A percentile compares a stretch with the other conserved stretches of the same genome.
Evolutionary conservation across 2,329 filamentous ascomycete genomes (phyloP).

Genomic region (Sphaceloma murrayae): DNA sequence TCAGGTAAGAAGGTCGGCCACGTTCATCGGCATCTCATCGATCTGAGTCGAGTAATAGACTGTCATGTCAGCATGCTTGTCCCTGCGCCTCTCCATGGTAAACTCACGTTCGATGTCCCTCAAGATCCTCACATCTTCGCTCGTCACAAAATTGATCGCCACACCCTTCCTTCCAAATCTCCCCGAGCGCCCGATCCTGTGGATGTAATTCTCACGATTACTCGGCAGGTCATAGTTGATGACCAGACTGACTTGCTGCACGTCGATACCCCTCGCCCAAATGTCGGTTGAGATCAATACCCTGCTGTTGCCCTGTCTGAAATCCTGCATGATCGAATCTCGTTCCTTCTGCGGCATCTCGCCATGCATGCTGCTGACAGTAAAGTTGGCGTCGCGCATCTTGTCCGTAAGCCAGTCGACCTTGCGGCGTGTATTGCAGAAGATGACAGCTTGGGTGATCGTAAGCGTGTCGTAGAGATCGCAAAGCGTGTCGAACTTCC

Average conservation of each 20-base stretch:
- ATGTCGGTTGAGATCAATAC: slow-evolving; percentile 97
- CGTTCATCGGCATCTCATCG: slow-evolving; percentile 97
- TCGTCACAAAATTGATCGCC: slow-evolving; percentile 98
- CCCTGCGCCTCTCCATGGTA: background rate
- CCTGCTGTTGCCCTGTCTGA: slow-evolving; percentile 89
- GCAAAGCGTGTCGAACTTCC: slow-evolving; percentile 98
- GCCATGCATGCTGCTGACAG: slow-evolving; percentile 96
- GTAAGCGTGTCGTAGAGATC: slow-evolving; percentile 98
- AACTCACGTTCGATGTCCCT: slow-evolving; percentile 84
- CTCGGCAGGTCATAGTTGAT: slow-evolving; percentile 98
- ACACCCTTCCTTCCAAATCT: slow-evolving; percentile 97
- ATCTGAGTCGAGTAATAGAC: slow-evolving; percentile 96
- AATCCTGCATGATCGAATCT: slow-evolving; percentile 99
- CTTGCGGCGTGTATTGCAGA: slow-evolving; percentile 98
- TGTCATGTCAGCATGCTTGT: slow-evolving; percentile 36
- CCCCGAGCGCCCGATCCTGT: slow-evolving; percentile 91
- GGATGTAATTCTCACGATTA: slow-evolving; percentile 99
- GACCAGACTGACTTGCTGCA: slow-evolving; percentile 94
- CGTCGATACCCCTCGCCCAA: slow-evolving; percentile 96
- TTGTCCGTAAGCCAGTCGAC: slow-evolving; percentile 99
- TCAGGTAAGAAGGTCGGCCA: slow-evolving; percentile 32
- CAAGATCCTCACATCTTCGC: slow-evolving; percentile 93
- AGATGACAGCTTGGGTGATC: slow-evolving; percentile 98
- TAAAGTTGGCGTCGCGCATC: slow-evolving; percentile 98
- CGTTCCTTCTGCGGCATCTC: slow-evolving; percentile 98